Conservation (phyloP, 1,139 yeast species). For the Scheffersomyces parashehatae region DNA sequence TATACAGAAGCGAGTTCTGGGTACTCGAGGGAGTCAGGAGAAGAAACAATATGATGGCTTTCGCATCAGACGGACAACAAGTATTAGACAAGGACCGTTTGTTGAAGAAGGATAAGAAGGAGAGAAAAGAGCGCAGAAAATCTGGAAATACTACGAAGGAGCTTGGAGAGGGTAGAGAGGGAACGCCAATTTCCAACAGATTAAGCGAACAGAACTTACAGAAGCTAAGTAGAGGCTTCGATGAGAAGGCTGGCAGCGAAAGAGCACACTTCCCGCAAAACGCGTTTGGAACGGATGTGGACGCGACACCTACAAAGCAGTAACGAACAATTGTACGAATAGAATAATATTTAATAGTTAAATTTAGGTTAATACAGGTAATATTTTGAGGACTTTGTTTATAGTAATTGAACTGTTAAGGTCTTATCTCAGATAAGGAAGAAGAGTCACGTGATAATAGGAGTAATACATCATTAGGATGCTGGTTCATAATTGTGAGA, state of each 20-base stretch:
- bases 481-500: no score
- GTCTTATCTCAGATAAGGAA: no score
- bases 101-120: constrained; percentile 38
- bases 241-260: constrained; percentile 1
- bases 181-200: constrained; percentile 11
- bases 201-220: constrained; percentile 32
- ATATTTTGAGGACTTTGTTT: no score
- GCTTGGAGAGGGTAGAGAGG: background rate
- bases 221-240: constrained; percentile 12
- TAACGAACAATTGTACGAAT: no score
- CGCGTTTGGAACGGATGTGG: no score
- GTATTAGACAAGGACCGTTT: constrained; percentile 24
- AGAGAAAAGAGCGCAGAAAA: constrained; percentile 38
- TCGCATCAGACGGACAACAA: constrained; percentile 20
- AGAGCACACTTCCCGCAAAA: no score
- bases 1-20: constrained; percentile 94
- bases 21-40: constrained; percentile 77
- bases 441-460: no score
- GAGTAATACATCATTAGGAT: no score
- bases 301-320: no score
- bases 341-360: no score
- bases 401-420: no score
- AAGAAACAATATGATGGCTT: constrained; percentile 45
- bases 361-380: no score
- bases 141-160: constrained; percentile 7